Base-by-base conservation (phyloP, 768 basidiomycete genomes). In the Trametes cinnabarina region DNA sequence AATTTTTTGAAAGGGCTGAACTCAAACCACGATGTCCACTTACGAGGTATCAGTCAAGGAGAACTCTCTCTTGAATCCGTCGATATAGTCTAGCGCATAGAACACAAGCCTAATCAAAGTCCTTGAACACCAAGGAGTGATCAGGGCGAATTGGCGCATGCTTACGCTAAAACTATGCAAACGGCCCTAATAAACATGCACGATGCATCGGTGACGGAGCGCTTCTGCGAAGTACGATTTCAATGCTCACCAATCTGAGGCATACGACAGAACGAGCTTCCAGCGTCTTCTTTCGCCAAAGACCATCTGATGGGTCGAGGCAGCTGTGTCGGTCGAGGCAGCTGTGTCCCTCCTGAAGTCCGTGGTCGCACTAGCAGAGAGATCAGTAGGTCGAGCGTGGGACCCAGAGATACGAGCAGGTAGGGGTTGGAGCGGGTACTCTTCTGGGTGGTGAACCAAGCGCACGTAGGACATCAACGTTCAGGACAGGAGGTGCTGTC, bases 11-110 rank as follows among this genome's bases (percentile, higher is more conserved):
- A n/a, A n/a, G n/a, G 3, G 6, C 17, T 12, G 9, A 22, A 19
- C 1, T 9, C 26, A 5, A 8, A 19, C 25, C 41, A 20, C 5
- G 11, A 37, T 22, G 39, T 25, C 12, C 47, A 76, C 87, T 63
- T 65, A 92, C 86, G 90, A 83, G 19, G 82, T 83, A 73, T 96
- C 93, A 40, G 78, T 72, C 22, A 94, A 73, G 1, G 90, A 92
- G 71, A 96, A 96, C 39, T 81, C 78, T 57, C 94, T 76, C 69
- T 85, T 79, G 73, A 85, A 94, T 7, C 90, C 90, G 50, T 84
- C 74, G 10, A 92, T 73, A n/a, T 73, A 70, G 65, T 90, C 77
- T 17, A 92, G 72, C 11, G 80, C 77, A 67, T 84, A 83, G 71
- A 90, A 89, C 1, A 79, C 50, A 2, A 71, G 82, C 25, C 91